A percentile compares a stretch with the other conserved stretches of the same genome.
These are phyloP conservation scores for Paspalum notatum DNA, from an alignment of 176 grass and related monocot species.

Conservation along the genomic window DNA sequence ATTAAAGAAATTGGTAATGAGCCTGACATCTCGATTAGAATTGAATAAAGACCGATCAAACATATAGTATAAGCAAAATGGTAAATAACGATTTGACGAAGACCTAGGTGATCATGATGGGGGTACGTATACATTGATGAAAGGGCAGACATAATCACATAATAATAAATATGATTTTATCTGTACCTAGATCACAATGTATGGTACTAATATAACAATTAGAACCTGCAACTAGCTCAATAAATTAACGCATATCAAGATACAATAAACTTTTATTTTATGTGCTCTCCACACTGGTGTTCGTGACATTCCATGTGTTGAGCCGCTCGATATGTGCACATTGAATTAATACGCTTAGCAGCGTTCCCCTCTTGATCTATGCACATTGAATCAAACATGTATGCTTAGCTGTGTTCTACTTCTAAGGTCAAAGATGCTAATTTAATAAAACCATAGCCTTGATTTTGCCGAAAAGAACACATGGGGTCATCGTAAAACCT, in stretches of 20 bases:
- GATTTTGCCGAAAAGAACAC: background rate
- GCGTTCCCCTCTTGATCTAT: background rate
- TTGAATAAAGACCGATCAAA: background rate
- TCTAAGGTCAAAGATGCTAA: constrained; percentile 34
- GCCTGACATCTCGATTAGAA: constrained; percentile 31
- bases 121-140: background rate
- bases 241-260: constrained; percentile 16
- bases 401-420: too few species aligned
- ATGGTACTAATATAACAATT: constrained; percentile 21
- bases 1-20: background rate
- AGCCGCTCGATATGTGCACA: background rate
- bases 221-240: constrained; percentile 12
- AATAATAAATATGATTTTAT: too few species aligned
- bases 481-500: too few species aligned
- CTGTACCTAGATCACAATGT: background rate
- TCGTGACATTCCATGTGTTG: constrained; percentile 46
- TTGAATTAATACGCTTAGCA: constrained; percentile 1
- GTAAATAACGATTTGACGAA: too few species aligned
- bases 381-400: too few species aligned
- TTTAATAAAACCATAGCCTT: background rate
- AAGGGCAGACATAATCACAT: too few species aligned
- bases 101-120: constrained; percentile 1
- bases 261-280: constrained; percentile 12
- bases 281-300: background rate
- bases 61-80: background rate